A percentile compares a stretch with the other conserved stretches of the same genome.
Conservation (phyloP, 495 filamentous ascomycete genomes). For the Barbatosphaeria neglecta region DNA sequence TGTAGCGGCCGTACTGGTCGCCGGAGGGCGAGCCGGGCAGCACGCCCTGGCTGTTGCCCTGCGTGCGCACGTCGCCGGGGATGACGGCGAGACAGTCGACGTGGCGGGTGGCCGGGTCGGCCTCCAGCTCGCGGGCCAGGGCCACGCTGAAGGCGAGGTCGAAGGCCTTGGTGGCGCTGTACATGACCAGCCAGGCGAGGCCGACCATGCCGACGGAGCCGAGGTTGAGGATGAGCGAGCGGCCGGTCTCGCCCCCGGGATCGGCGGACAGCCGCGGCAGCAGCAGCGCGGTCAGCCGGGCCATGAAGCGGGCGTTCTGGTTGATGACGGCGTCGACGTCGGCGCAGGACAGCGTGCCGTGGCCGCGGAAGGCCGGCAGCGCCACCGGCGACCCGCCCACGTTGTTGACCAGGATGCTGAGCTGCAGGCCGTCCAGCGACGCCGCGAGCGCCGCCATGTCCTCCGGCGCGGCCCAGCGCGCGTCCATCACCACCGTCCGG, state of each 20-base stretch:
- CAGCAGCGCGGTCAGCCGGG: conserved; percentile 18
- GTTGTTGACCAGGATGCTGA: conserved; percentile 21
- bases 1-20: conserved; percentile 6
- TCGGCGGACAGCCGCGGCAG: conserved; percentile 8
- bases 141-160: conserved; percentile 10
- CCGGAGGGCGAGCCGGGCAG: conserved; percentile 3
- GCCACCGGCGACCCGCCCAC: conserved; percentile 13
- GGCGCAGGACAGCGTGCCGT: conserved; percentile 7
- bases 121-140: conserved; percentile 12
- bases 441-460: conserved; percentile 7
- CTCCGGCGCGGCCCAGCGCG: conserved; percentile 8
- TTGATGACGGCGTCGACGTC: conserved; percentile 18
- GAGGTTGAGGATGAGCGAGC: conserved; percentile 15
- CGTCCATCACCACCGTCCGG: conserved; percentile 8
- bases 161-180: conserved; percentile 18
- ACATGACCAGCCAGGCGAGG: conserved; percentile 16
- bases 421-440: conserved; percentile 6
- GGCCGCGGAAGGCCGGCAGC: conserved; percentile 9
- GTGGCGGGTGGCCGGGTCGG: conserved; percentile 5
- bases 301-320: conserved; percentile 25
- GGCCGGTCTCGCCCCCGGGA: not conserved
- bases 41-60: conserved; percentile 7
- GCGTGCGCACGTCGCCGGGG: conserved; percentile 9
- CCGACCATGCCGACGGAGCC: conserved; percentile 16
- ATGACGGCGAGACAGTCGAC: conserved; percentile 12